Evolutionary conservation across 768 basidiomycete genomes (phyloP).

Genomic region (Tephrocybe sp.): DNA sequence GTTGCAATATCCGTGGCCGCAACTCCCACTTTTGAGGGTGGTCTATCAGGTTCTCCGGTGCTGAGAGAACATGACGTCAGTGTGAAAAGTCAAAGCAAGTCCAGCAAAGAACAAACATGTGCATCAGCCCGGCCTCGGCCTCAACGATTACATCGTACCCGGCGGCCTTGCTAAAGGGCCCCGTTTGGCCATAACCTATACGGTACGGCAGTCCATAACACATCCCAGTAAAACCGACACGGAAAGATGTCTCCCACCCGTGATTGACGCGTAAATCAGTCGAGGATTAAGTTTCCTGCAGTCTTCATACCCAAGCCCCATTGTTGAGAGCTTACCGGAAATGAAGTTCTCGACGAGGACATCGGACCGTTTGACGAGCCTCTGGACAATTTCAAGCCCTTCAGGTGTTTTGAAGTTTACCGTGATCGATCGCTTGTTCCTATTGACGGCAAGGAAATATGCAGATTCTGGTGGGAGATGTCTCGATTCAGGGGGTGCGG

Average conservation of each 20-base stretch:
- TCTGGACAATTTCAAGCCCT: conserved; percentile 74
- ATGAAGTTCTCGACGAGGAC: conserved; percentile 90
- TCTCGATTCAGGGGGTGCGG: conserved; percentile 50
- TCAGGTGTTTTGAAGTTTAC: conserved; percentile 82
- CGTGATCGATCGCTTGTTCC: conserved; percentile 88
- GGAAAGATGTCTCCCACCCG: conserved; percentile 49
- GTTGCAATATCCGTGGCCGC: conserved; percentile 90
- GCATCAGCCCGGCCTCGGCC: conserved; percentile 93
- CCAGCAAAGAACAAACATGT: conserved; percentile 59
- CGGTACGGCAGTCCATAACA: too few species aligned
- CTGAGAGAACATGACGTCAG: conserved; percentile 34
- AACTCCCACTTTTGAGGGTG: conserved; percentile 93
- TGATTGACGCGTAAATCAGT: conserved; percentile 88
- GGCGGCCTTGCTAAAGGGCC: conserved; percentile 79
- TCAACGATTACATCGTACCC: conserved; percentile 90
- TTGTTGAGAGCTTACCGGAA: conserved; percentile 78
- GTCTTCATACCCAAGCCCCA: conserved; percentile 87
- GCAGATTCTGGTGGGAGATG: conserved; percentile 89
- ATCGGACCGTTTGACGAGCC: conserved; percentile 73
- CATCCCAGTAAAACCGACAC: too few species aligned
- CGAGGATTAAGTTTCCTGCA: conserved; percentile 75
- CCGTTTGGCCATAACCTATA: conserved; percentile 67
- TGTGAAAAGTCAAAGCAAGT: conserved; percentile 9
- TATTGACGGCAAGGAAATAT: conserved; percentile 87
- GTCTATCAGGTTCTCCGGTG: conserved; percentile 85